Percentiles rank a stretch among this genome's conserved stretches.
Evolutionary conservation across 2,329 filamentous ascomycete species (phyloP).

Genomic region (Ceratocystis ficicola): DNA sequence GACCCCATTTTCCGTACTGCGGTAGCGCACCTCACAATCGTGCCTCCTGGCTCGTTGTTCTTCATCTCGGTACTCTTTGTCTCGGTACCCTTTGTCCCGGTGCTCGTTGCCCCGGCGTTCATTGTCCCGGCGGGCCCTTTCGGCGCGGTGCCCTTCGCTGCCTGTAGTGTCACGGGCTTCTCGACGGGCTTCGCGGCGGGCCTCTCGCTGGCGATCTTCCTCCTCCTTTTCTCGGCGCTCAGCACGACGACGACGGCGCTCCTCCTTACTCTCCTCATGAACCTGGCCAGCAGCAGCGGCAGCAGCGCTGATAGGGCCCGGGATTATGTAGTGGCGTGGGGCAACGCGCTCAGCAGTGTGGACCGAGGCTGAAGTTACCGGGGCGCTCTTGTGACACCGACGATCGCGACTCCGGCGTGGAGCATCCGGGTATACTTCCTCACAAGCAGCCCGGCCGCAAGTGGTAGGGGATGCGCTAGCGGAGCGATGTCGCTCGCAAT

Average conservation of each 20-base stretch:
- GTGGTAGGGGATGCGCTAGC: constrained; percentile 7
- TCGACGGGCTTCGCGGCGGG: background rate
- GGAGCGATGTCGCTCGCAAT: constrained; percentile 10
- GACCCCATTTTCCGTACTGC: background rate
- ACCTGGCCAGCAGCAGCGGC: background rate
- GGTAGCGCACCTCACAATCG: background rate
- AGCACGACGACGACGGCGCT: background rate
- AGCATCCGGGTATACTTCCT: constrained; percentile 11
- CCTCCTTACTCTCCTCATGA: background rate
- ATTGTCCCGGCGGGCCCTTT: background rate
- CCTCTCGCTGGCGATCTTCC: background rate
- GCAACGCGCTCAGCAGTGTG: background rate
- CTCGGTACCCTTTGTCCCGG: background rate
- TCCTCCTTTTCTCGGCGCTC: background rate
- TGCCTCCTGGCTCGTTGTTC: background rate
- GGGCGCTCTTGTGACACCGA: background rate
- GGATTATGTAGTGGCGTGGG: constrained; percentile 2
- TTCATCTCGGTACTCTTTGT: background rate
- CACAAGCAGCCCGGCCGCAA: constrained; percentile 16
- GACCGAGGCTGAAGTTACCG: background rate
- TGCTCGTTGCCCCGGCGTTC: background rate
- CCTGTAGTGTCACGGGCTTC: background rate
- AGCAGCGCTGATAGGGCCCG: background rate
- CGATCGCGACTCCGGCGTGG: constrained; percentile 2
- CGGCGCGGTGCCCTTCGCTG: background rate